Evolutionary conservation across 768 basidiomycete species (phyloP).

Genomic region (Hygrophoropsis aurantiaca): DNA sequence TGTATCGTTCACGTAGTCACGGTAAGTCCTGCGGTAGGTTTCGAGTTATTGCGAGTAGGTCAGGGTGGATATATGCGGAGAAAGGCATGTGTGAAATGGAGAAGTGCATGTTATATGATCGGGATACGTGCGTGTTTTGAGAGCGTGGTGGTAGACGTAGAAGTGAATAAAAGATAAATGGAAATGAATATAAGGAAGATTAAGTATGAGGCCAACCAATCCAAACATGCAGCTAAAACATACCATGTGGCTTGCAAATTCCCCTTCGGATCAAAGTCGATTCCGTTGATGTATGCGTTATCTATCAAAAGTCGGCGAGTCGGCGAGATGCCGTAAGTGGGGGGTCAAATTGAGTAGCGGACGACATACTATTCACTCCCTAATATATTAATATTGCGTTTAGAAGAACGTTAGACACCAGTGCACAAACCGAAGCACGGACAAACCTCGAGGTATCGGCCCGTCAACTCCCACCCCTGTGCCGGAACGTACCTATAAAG

Average conservation of each 20-base stretch:
- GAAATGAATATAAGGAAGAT: too few relatives aligned
- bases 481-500: constrained; percentile 32
- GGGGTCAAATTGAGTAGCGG: too few relatives aligned
- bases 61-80: not conserved
- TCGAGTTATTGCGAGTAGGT: too few relatives aligned
- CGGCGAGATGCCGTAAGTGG: too few relatives aligned
- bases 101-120: too few relatives aligned
- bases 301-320: constrained; percentile 17
- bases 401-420: too few relatives aligned
- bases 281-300: constrained; percentile 39
- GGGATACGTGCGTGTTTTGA: too few relatives aligned
- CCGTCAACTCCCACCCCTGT: constrained; percentile 28
- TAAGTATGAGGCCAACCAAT: too few relatives aligned
- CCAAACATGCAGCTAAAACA: too few relatives aligned
- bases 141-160: too few relatives aligned
- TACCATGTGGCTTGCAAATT: constrained; percentile 33
- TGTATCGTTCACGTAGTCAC: constrained; percentile 38
- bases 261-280: constrained; percentile 33
- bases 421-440: not conserved
- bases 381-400: constrained; percentile 2
- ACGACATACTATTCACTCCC: constrained; percentile 36
- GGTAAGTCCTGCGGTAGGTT: constrained; percentile 34
- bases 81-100: not conserved
- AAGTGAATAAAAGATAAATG: too few relatives aligned
- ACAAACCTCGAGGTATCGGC: constrained; percentile 32